phyloP scores from a whole-genome alignment of 2,329 filamentous ascomycete genomes.

The Diaporthe citri region DNA sequence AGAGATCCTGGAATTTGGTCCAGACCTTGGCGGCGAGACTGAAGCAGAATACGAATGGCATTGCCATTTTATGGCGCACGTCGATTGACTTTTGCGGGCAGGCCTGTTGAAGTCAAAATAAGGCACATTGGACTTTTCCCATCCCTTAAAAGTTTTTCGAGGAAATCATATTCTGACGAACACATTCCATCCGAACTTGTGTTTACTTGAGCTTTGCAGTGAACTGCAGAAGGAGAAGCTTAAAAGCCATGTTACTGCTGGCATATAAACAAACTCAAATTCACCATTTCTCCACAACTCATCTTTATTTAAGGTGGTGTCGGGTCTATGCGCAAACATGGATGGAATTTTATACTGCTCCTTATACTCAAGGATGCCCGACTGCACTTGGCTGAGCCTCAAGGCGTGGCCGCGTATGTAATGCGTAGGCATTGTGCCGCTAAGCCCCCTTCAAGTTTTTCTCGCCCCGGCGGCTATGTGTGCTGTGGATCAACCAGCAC shows the following conservation, averaged over 20 bases:
- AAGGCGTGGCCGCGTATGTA: neutral
- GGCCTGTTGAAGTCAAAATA: neutral
- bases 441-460: conserved; percentile 17
- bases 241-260: neutral
- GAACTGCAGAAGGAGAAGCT: neutral
- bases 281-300: neutral
- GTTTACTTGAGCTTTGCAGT: too few species aligned
- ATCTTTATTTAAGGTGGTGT: neutral
- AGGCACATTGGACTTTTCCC: neutral
- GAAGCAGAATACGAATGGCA: neutral
- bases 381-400: neutral
- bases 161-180: neutral
- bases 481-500: neutral
- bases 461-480: neutral
- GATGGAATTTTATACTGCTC: neutral
- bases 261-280: neutral
- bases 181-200: neutral
- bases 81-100: neutral
- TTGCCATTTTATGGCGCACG: neutral
- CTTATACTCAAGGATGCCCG: neutral
- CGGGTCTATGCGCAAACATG: neutral
- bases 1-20: neutral
- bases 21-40: neutral
- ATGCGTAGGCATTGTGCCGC: conserved; percentile 2
- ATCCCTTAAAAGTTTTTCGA: neutral